A percentile compares a stretch with the other conserved stretches of the same genome.
Evolutionary conservation across 441 rosid species (phyloP).

Genomic region (Daphne laureola): DNA sequence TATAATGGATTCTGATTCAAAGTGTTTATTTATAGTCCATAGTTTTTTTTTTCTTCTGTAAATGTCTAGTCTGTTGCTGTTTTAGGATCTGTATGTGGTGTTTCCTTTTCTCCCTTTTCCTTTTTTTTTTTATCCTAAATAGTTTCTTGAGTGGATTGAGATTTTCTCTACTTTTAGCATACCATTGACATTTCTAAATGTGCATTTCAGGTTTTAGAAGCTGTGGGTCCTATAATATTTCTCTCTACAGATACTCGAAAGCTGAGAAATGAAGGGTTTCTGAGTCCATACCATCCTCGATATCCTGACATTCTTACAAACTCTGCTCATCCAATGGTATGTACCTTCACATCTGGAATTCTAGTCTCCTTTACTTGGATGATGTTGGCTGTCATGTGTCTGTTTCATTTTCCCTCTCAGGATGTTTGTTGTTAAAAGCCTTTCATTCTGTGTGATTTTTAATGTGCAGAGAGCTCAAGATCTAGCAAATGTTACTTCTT

Average conservation of each 20-base stretch:
- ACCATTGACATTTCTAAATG: conserved; percentile 12
- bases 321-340: conserved; percentile 99
- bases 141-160: background rate
- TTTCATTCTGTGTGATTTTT: conserved; percentile 14
- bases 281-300: conserved; percentile 99
- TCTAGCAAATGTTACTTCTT: conserved; percentile 97
- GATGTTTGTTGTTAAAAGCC: conserved; percentile 8
- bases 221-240: conserved; percentile 96
- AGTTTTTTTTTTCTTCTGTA: too few relatives aligned
- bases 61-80: too few relatives aligned
- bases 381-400: background rate
- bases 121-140: background rate
- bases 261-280: conserved; percentile 95
- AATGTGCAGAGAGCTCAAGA: conserved; percentile 92
- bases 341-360: conserved; percentile 10
- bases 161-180: background rate
- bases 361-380: background rate
- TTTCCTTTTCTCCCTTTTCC: too few relatives aligned
- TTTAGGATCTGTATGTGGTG: too few relatives aligned
- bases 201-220: conserved; percentile 85
- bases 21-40: too few relatives aligned
- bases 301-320: conserved; percentile 98
- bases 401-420: conserved; percentile 5
- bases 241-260: conserved; percentile 96
- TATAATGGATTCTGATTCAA: too few relatives aligned